Conservation (phyloP, 108 stramenopile genomes). For the Mediolabrus comicus region DNA sequence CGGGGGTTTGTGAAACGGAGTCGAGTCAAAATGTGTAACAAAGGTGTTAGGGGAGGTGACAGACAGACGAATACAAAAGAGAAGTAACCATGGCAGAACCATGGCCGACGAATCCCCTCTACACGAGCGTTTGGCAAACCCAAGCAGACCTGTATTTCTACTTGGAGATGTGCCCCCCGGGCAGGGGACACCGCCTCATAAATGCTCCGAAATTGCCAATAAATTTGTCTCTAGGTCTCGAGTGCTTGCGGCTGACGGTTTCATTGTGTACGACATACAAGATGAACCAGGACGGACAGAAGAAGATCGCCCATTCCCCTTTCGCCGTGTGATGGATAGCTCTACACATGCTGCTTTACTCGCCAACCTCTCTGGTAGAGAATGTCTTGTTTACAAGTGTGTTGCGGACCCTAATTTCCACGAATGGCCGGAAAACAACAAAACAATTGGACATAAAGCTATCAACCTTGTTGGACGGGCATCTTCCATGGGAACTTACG, state of each 20-base stretch:
- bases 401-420: slow-evolving; percentile 51
- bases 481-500: slow-evolving; percentile 23
- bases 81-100: too few relatives aligned
- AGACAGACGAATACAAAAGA: too few relatives aligned
- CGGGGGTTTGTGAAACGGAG: too few relatives aligned
- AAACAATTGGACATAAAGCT: slow-evolving; percentile 31
- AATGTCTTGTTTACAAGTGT: slow-evolving; percentile 61
- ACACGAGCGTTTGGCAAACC: slow-evolving; percentile 27
- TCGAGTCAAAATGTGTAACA: too few relatives aligned
- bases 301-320: slow-evolving; percentile 54
- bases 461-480: slow-evolving; percentile 57
- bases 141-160: slow-evolving; percentile 40
- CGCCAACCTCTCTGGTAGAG: slow-evolving; percentile 27
- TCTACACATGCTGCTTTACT: slow-evolving; percentile 44
- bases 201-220: slow-evolving; percentile 30
- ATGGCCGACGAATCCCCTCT: background rate
- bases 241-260: slow-evolving; percentile 59
- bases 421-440: slow-evolving; percentile 44
- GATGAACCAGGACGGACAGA: slow-evolving; percentile 56
- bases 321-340: slow-evolving; percentile 55
- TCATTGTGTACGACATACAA: slow-evolving; percentile 72
- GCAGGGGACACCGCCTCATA: slow-evolving; percentile 34
- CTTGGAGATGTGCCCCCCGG: slow-evolving; percentile 43
- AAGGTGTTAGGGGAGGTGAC: too few relatives aligned
- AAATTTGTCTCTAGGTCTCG: slow-evolving; percentile 49